A percentile compares a stretch with the other conserved stretches of the same genome.
Conservation (phyloP, 2,329 filamentous ascomycete genomes). For the Sarocladiaceae sp. region DNA sequence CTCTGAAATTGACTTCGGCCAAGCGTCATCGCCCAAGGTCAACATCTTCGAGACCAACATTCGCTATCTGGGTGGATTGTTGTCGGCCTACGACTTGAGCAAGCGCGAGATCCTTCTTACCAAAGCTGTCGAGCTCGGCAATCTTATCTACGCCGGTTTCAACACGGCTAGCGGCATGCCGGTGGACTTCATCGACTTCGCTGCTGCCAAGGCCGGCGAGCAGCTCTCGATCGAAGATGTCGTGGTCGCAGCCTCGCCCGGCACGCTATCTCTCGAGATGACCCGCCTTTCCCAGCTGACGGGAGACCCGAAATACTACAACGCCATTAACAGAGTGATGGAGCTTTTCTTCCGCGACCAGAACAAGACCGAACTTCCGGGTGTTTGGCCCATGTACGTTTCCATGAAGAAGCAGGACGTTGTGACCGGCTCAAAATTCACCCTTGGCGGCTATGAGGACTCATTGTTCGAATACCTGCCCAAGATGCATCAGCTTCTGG, state of each 20-base stretch:
- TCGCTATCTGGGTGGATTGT: constrained; percentile 75
- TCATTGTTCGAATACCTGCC: constrained; percentile 57
- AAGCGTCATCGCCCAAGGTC: constrained; percentile 40
- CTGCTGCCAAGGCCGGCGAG: constrained; percentile 38
- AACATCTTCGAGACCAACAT: constrained; percentile 84
- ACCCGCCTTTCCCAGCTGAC: constrained; percentile 73
- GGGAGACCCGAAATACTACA: constrained; percentile 65
- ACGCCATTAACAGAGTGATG: constrained; percentile 67
- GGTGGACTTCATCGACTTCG: constrained; percentile 62
- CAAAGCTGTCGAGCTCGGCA: constrained; percentile 66
- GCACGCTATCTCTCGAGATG: constrained; percentile 81
- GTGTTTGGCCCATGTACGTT: constrained; percentile 67
- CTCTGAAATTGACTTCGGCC: constrained; percentile 56
- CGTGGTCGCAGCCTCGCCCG: constrained; percentile 62
- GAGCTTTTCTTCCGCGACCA: constrained; percentile 63
- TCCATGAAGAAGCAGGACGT: constrained; percentile 51
- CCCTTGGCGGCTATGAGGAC: constrained; percentile 48
- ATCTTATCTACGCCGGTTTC: constrained; percentile 74
- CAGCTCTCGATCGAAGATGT: constrained; percentile 58
- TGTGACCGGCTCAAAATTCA: constrained; percentile 34
- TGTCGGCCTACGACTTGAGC: constrained; percentile 49
- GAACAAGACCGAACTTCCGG: constrained; percentile 62
- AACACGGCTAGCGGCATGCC: constrained; percentile 73
- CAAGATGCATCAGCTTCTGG: constrained; percentile 61
- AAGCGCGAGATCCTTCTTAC: constrained; percentile 56